These are phyloP conservation scores for Tephrocybe sp. DNA, from an alignment of 768 basidiomycete species.

Conservation along the genomic window DNA sequence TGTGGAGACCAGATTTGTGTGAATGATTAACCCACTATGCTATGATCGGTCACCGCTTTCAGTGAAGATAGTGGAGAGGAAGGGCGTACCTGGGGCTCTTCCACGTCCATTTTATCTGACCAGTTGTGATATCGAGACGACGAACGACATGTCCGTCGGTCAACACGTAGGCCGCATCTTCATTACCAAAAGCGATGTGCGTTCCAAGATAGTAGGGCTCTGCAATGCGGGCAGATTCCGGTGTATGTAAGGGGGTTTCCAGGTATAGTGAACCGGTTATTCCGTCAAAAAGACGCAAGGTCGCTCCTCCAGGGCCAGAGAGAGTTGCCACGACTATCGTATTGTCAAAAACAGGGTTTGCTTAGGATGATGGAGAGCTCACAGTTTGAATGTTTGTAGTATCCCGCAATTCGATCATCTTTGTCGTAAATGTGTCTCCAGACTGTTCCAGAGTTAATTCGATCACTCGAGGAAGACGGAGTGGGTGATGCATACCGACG, in stretches of 20 bases:
- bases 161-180: conserved; percentile 46
- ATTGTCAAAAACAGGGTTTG: neutral
- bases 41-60: conserved; percentile 1
- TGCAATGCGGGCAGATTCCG: conserved; percentile 39
- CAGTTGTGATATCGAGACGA: conserved; percentile 48
- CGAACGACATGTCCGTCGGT: conserved; percentile 62
- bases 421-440: conserved; percentile 83
- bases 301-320: conserved; percentile 74
- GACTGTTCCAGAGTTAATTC: conserved; percentile 28
- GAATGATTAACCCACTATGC: conserved; percentile 60
- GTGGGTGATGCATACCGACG: conserved; percentile 52
- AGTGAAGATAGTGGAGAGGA: neutral
- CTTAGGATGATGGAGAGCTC: conserved; percentile 23
- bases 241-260: conserved; percentile 62
- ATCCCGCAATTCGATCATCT: conserved; percentile 66
- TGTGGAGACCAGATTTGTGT: conserved; percentile 60
- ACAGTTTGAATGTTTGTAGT: conserved; percentile 61
- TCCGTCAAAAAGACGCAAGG: conserved; percentile 65
- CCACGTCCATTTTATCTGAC: conserved; percentile 71
- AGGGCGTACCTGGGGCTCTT: conserved; percentile 62
- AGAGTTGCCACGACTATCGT: conserved; percentile 63
- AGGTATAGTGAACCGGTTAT: conserved; percentile 56
- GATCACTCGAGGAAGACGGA: neutral
- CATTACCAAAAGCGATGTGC: conserved; percentile 37
- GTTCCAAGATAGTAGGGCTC: conserved; percentile 60